Evolutionary conservation across 139 green algal species (phyloP).

Genomic region (Chlamydomonas sp.): DNA sequence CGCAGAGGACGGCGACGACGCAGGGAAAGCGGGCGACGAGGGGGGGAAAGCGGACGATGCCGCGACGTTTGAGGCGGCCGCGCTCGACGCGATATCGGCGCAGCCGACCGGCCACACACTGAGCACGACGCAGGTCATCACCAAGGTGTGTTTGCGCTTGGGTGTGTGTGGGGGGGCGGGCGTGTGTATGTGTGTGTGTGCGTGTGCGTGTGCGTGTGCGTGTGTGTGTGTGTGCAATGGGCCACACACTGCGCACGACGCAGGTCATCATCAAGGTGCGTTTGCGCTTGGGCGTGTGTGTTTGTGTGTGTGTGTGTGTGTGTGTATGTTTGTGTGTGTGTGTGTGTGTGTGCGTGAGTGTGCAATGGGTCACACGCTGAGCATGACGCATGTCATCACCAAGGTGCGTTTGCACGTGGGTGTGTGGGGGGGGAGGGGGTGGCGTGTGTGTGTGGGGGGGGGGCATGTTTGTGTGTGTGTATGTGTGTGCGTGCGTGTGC

Average conservation of each 20-base stretch:
- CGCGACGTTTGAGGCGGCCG: constrained; percentile 27
- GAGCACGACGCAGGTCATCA: constrained; percentile 52
- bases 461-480: no score
- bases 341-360: no score
- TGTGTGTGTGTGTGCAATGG: no score
- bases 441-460: neutral
- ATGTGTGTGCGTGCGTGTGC: no score
- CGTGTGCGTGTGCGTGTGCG: no score
- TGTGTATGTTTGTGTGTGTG: no score
- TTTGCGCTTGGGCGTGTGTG: neutral
- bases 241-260: constrained; percentile 69
- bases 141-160: constrained; percentile 17
- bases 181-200: neutral
- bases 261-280: constrained; percentile 46
- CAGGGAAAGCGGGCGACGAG: neutral
- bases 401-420: constrained; percentile 1
- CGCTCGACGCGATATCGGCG: constrained; percentile 34
- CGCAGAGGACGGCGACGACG: constrained; percentile 2
- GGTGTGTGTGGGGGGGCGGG: neutral
- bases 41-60: constrained; percentile 3
- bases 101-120: constrained; percentile 77
- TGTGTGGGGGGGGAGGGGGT: neutral
- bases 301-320: neutral
- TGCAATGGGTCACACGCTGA: constrained; percentile 73
- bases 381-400: constrained; percentile 52